phyloP scores from a whole-genome alignment of 192 early-diverging fungal genomes.

The Hyaloraphidium curvatum region DNA sequence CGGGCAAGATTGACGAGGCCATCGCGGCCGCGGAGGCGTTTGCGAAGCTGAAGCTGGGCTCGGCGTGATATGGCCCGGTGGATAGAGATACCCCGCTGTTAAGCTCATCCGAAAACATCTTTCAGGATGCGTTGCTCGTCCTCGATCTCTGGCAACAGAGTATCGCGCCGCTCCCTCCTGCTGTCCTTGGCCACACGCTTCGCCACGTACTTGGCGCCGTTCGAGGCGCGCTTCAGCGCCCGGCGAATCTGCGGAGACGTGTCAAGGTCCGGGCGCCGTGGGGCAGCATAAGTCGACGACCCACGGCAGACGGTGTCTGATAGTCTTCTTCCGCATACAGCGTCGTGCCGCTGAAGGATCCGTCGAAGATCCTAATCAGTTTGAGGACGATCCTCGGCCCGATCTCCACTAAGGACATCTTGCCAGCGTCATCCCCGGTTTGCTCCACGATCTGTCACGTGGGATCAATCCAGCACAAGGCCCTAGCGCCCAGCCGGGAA shows the following conservation, averaged over 20 bases:
- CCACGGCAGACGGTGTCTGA: no score
- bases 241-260: no score
- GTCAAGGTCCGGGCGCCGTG: no score
- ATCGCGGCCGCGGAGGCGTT: slow-evolving; percentile 50
- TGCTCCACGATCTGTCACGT: slow-evolving; percentile 47
- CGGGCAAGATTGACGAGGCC: slow-evolving; percentile 49
- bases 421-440: slow-evolving; percentile 35
- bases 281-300: no score
- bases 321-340: slow-evolving; percentile 92
- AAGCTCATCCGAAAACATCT: neutral
- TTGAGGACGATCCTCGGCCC: slow-evolving; percentile 91
- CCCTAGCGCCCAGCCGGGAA: neutral
- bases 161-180: no score
- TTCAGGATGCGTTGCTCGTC: neutral
- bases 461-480: no score
- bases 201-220: no score
- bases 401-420: slow-evolving; percentile 77
- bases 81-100: neutral
- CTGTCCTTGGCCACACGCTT: no score
- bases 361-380: slow-evolving; percentile 85
- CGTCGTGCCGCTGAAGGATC: slow-evolving; percentile 79
- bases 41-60: slow-evolving; percentile 43
- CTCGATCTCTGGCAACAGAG: no score
- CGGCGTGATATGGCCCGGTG: no score
- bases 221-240: no score